Evolutionary conservation across 805 yeast genomes (phyloP), one percentile per base, ranked within the genome.

Genomic region (Nematodospora valgi): DNA sequence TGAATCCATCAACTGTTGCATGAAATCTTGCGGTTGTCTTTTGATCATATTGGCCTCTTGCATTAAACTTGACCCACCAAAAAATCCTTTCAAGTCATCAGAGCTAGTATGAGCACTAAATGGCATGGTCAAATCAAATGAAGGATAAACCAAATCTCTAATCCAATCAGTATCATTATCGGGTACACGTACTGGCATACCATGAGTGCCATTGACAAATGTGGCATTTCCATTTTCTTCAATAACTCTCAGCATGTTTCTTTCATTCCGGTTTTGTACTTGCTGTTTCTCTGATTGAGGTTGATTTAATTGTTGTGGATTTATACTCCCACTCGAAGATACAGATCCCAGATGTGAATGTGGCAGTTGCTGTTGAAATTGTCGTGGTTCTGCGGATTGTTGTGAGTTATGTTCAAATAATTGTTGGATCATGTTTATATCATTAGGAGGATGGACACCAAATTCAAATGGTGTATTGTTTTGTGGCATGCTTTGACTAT

Each of bases 81-180:
- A 38, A 6, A 33, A 31, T 7, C 35, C 38, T 23, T 34, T 30
- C 15, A 38, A 38, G 27, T 34, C 35, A 11, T 34, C 41, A 11
- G 21, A 15, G 26, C 32, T 37, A 4, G 28, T 23, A 22, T 23
- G 30, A 10, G 27, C 17, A 29, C 37, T 40, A 4, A 26, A 32
- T 25, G 39, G 37, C 27, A 81, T 74, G 36, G 76, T 73, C 21
- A 72, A 68, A 30, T 80, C 84, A 43, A 74, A 70, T 5, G 87
- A 85, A 1, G 85, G 76, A 36, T 69, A 77, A 32, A 83, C 75
- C 46, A 84, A 81, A 43, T 82, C 87, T 21, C 77, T 70, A 11
- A 84, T 60, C 89, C 91, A 82, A 39, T 77, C 81, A 19, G 73
- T 76, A 19, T 40, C 42, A 34, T 43, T 43, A 30, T 32, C 37